Percentiles rank a stretch among this genome's conserved stretches.
phyloP scores from a whole-genome alignment of 2,329 filamentous ascomycete species.

The Neospermospora avenae region DNA sequence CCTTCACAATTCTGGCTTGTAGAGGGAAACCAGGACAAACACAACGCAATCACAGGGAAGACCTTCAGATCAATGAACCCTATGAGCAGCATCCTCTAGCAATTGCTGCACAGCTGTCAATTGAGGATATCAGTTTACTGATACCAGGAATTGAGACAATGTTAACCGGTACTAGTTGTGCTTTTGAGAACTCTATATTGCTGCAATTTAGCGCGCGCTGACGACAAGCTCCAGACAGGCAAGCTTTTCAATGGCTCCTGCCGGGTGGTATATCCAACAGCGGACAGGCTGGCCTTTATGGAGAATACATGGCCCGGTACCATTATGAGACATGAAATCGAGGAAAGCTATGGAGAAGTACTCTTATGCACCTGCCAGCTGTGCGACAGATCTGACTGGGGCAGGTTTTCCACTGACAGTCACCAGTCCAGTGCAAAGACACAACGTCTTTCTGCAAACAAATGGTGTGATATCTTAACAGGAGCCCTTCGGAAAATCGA shows the following conservation, averaged over 20 bases:
- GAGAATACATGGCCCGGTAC: constrained; percentile 43
- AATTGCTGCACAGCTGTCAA: constrained; percentile 45
- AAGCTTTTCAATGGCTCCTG: constrained; percentile 48
- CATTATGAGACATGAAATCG: constrained; percentile 45
- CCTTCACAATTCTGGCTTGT: constrained; percentile 40
- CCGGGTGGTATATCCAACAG: constrained; percentile 46
- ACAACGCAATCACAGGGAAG: constrained; percentile 43
- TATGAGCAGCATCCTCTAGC: constrained; percentile 42
- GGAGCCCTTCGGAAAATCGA: constrained; percentile 45
- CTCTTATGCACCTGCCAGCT: constrained; percentile 15
- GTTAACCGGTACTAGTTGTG: constrained; percentile 23
- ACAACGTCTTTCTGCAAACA: constrained; percentile 85
- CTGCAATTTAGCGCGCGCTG: background rate
- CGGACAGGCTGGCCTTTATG: constrained; percentile 47
- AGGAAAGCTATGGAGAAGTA: constrained; percentile 42
- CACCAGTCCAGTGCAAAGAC: constrained; percentile 39
- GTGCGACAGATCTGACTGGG: background rate
- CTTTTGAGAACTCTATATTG: no score
- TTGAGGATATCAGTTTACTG: constrained; percentile 49
- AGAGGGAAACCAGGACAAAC: constrained; percentile 23
- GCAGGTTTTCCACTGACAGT: constrained; percentile 44
- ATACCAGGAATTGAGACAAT: constrained; percentile 41
- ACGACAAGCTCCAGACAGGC: constrained; percentile 41
- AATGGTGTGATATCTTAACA: constrained; percentile 47
- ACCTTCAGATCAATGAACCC: constrained; percentile 37